Evolutionary conservation across 2,329 filamentous ascomycete genomes (phyloP), one percentile per base, ranked within the genome.

Genomic region (Fonsecaea multimorphosa): DNA sequence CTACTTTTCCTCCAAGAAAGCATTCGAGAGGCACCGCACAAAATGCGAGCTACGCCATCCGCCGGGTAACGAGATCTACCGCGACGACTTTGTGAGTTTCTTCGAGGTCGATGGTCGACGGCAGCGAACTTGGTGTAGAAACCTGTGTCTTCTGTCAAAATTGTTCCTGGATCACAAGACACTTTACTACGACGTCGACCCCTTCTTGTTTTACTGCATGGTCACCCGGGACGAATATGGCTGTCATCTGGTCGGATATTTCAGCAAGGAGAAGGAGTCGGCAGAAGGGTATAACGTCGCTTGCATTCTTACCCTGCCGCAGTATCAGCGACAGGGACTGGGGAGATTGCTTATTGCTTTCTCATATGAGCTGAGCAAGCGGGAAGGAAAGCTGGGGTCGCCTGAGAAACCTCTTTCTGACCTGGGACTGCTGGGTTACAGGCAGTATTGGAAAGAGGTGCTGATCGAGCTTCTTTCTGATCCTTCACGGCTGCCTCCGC

Each of bases 81-180:
- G 95, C 0, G 89, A 97, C 73, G 89, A 89, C 57, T 91, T 93
- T 32, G 88, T 96, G 57, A 97, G 93, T 0, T 95, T 99, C 74
- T 99, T 98, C 74, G 95, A 99, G 77, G 95, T 99, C 4, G 95
- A 99, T 72, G 95, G 95, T 7, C 90, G 95, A 56, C 96, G 97
- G 74, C 96, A 99, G 73, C 92, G 95, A 0, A 92, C 97, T n/a
- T 99, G 97, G 80, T 99, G 95, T 76, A 95, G 97, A 74, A 99
- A 99, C 72, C 86, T 99, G 34, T 99, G 95, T 78, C 86, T 99
- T 14, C 84, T 99, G 51, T 95, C 93, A 61, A 99, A 99, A 79
- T 85, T 99, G 24, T 99, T 99, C 77, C 85, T 99, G n/a, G 95
- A 96, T 24, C 97, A 96, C 61, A 99, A 99, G 78, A 99, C 95